Percentiles rank a stretch among this genome's conserved stretches.
These are phyloP conservation scores for Zygotorulaspora chibaensis DNA, from an alignment of 805 yeast species.

Conservation along the genomic window DNA sequence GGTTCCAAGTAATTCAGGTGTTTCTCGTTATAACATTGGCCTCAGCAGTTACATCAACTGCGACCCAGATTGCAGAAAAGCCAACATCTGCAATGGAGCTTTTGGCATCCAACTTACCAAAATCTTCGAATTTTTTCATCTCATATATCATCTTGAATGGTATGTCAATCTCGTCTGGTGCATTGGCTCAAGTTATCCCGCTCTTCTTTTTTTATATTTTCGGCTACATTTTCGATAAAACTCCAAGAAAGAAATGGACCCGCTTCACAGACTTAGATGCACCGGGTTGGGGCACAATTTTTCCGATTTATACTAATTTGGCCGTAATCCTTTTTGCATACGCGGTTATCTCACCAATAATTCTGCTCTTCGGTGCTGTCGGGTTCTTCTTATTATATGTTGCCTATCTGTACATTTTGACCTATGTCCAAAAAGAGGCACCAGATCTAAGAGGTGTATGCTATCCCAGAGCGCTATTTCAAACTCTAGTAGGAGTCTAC, in stretches of 20 bases:
- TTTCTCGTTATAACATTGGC: slow-evolving; percentile 67
- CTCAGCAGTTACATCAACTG: slow-evolving; percentile 67
- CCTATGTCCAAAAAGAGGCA: slow-evolving; percentile 63
- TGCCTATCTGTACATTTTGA: slow-evolving; percentile 72
- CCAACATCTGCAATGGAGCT: slow-evolving; percentile 56
- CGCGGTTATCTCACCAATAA: slow-evolving; percentile 75
- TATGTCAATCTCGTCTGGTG: slow-evolving; percentile 58
- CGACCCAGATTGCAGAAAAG: slow-evolving; percentile 52
- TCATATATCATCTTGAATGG: slow-evolving; percentile 69
- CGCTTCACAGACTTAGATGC: slow-evolving; percentile 53
- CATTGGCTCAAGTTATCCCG: slow-evolving; percentile 57
- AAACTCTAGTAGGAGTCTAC: slow-evolving; percentile 83
- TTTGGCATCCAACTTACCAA: slow-evolving; percentile 66
- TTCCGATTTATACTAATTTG: slow-evolving; percentile 71
- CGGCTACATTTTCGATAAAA: slow-evolving; percentile 53
- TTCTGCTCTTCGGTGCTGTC: slow-evolving; percentile 64
- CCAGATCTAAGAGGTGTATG: slow-evolving; percentile 75
- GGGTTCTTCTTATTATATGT: slow-evolving; percentile 71
- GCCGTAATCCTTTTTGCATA: slow-evolving; percentile 66
- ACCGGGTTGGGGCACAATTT: slow-evolving; percentile 68
- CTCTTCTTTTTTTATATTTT: slow-evolving; percentile 56
- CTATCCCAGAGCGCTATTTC: slow-evolving; percentile 86
- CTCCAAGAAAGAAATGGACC: slow-evolving; percentile 63
- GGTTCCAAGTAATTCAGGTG: slow-evolving; percentile 65
- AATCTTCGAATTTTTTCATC: slow-evolving; percentile 67